A percentile compares a stretch with the other conserved stretches of the same genome.
phyloP scores from a whole-genome alignment of 345 rosid genomes.

The Sonneratia caseolaris region DNA sequence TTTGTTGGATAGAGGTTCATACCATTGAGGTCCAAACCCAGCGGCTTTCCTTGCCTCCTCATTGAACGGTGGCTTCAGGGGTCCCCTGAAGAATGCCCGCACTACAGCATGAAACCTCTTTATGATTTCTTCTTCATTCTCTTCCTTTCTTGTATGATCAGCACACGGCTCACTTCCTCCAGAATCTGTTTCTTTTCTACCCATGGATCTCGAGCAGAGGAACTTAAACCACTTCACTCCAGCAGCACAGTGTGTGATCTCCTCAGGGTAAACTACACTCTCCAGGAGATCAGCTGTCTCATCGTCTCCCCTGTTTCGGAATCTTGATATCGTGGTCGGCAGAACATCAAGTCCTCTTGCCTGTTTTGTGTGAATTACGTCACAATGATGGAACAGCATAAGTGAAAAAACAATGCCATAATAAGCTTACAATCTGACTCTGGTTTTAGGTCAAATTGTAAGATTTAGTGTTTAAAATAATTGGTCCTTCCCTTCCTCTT shows the following conservation, averaged over 20 bases:
- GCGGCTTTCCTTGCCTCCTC: constrained; percentile 85
- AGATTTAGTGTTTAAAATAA: neutral
- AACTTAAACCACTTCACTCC: constrained; percentile 87
- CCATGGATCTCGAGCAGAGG: constrained; percentile 46
- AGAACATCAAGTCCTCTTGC: constrained; percentile 93
- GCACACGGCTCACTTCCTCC: neutral
- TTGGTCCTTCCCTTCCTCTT: neutral
- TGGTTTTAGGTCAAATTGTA: neutral
- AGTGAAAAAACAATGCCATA: neutral
- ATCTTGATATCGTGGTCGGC: constrained; percentile 75
- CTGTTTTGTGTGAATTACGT: constrained; percentile 16
- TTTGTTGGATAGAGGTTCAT: constrained; percentile 74
- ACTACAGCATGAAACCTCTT: constrained; percentile 55
- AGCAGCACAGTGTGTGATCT: constrained; percentile 89
- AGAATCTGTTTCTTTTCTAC: constrained; percentile 11
- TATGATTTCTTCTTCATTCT: constrained; percentile 41
- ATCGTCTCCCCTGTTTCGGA: constrained; percentile 72
- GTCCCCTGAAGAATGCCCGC: constrained; percentile 73
- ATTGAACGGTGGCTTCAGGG: constrained; percentile 91
- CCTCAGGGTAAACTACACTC: constrained; percentile 74
- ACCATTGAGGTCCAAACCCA: constrained; percentile 82
- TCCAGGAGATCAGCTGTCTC: constrained; percentile 65
- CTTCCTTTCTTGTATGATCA: constrained; percentile 12
- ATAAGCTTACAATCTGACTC: too few relatives aligned
- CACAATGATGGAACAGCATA: neutral